Evolutionary conservation across 2,329 filamentous ascomycete genomes (phyloP), one percentile per base, ranked within the genome.

Genomic region (Knufia petricola): DNA sequence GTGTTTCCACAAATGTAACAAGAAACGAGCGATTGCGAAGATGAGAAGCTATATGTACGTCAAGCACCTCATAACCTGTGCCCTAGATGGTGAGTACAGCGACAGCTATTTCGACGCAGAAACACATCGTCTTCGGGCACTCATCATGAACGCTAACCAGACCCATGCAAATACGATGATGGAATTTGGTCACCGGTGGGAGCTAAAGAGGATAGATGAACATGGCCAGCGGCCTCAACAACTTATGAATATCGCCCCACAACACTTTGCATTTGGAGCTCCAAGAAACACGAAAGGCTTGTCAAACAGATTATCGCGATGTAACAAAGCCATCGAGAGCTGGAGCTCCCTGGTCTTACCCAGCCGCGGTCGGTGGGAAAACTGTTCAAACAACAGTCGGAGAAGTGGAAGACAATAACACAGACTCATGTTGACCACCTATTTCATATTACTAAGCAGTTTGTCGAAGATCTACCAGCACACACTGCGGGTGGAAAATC

Each of bases 71-170:
- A 64, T 62, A 2, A 54, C 54, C 2, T 59, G 68, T 20, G 67
- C 66, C 0, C 48, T 71, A n/a, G 63, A 65, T 42, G 71, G 70
- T 0, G 61, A 60, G 19, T 73, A 73, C 45, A 46, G 26, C 0
- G 63, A 72, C 50, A 50, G 60, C 0, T 72, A 71, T 50, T 73
- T 73, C 37, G 34, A 50, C 0, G 52, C 55, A 0, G 56, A 61
- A 21, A 41, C 45, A 38, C 58, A 60, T 24, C 60, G 61, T 4
- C 56, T 67, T 1, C 57, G 64, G 1, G 59, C 62, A 1, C 30
- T 58, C 2, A 51, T 64, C 13, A 55, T 59, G 7, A 49, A 57
- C 10, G 39, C 60, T 4, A 60, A 64, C 28, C 53, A 61, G 2
- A 50, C 49, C 13, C 66, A 65, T 36, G 59, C 60, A 0, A 55